Percentiles rank a stretch among this genome's conserved stretches.
Evolutionary conservation across 306 rosid genomes (phyloP).

Genomic region (Rosa chinensis): DNA sequence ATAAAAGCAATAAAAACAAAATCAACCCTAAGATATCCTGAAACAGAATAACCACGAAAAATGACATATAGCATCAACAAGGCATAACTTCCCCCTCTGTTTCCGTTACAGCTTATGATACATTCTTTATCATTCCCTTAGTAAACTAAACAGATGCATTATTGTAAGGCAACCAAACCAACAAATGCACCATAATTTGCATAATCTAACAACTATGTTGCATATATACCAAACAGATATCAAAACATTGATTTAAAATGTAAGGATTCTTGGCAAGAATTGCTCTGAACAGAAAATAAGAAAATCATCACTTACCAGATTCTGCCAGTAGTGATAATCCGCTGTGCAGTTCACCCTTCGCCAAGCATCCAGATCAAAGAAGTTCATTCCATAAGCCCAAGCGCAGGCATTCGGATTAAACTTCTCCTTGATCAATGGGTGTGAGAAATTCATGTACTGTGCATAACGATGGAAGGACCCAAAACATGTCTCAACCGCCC

Average conservation of each 20-base stretch:
- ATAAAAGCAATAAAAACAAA: neutral
- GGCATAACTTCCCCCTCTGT: neutral
- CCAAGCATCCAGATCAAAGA: constrained; percentile 92
- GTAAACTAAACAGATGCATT: neutral
- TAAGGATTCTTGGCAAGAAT: neutral
- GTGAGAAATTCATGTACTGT: constrained; percentile 89
- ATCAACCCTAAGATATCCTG: neutral
- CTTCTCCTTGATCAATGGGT: constrained; percentile 74
- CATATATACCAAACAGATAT: neutral
- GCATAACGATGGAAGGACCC: constrained; percentile 87
- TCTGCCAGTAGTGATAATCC: constrained; percentile 90
- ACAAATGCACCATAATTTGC: neutral
- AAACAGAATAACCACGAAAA: neutral
- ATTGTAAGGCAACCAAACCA: neutral
- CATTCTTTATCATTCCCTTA: neutral
- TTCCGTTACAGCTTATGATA: neutral
- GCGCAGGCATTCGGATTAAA: constrained; percentile 84
- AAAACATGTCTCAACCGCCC: constrained; percentile 89
- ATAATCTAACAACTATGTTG: neutral
- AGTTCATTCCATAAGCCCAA: constrained; percentile 95
- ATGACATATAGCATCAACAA: neutral
- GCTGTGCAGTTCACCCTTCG: constrained; percentile 81
- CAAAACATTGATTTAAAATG: neutral
- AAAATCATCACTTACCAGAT: constrained; percentile 51
- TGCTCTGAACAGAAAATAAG: neutral